Conservation (phyloP, 2,329 filamentous ascomycete species). For the Trichoderma hamatum region DNA sequence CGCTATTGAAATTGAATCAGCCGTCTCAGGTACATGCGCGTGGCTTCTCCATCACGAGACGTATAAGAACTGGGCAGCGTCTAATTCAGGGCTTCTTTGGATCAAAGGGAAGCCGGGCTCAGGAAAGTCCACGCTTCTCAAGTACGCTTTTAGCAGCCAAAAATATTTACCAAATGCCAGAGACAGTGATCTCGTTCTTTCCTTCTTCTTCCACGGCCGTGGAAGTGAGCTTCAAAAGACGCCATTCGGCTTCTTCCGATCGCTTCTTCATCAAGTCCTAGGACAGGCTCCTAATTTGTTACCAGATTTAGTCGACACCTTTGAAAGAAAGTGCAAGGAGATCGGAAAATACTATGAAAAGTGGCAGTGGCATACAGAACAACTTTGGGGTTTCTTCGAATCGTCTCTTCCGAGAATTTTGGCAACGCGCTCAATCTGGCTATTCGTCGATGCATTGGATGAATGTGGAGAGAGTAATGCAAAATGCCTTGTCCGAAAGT, state of each 20-base stretch:
- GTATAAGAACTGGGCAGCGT: slow-evolving; percentile 33
- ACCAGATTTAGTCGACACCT: slow-evolving; percentile 30
- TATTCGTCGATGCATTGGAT: slow-evolving; percentile 44
- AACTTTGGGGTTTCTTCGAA: slow-evolving; percentile 32
- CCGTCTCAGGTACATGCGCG: slow-evolving; percentile 36
- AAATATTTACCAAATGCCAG: slow-evolving; percentile 1
- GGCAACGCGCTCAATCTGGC: slow-evolving; percentile 29
- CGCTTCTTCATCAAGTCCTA: slow-evolving; percentile 41
- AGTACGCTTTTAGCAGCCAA: slow-evolving; percentile 38
- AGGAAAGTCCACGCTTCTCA: slow-evolving; percentile 46
- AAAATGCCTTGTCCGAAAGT: slow-evolving; percentile 25
- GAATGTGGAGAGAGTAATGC: slow-evolving; percentile 38
- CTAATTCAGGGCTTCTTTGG: slow-evolving; percentile 38
- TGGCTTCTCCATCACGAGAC: slow-evolving; percentile 38
- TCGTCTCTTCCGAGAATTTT: slow-evolving; percentile 32
- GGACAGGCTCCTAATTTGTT: slow-evolving; percentile 32
- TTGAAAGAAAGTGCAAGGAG: slow-evolving; percentile 17
- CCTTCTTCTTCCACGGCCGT: slow-evolving; percentile 44
- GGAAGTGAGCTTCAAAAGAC: slow-evolving; percentile 40
- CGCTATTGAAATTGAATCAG: slow-evolving; percentile 31
- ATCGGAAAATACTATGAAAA: slow-evolving; percentile 29
- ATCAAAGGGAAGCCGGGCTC: slow-evolving; percentile 47
- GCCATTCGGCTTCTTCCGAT: slow-evolving; percentile 40
- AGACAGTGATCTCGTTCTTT: slow-evolving; percentile 31
- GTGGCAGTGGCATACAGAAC: slow-evolving; percentile 36